Evolutionary conservation across 257 asterid species (phyloP).

Genomic region (Voacanga thouarsii): DNA sequence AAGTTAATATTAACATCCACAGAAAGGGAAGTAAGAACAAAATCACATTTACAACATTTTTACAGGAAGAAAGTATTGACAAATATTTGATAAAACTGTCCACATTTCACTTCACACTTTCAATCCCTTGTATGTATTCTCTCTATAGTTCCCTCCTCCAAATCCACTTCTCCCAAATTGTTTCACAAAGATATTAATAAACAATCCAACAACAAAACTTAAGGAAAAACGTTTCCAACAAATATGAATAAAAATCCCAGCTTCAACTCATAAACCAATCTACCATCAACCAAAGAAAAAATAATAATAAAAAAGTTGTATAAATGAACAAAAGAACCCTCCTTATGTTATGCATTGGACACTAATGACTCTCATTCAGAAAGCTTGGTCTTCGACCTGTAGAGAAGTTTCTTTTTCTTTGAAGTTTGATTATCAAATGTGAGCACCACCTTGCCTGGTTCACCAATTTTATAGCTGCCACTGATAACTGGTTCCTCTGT

Average conservation of each 20-base stretch:
- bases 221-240: conserved; percentile 28
- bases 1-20: conserved; percentile 20
- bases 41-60: conserved; percentile 25
- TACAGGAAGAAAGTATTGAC: conserved; percentile 36
- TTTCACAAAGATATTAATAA: conserved; percentile 27
- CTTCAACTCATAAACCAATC: conserved; percentile 31
- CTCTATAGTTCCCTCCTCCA: conserved; percentile 19
- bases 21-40: conserved; percentile 21
- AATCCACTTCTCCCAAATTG: conserved; percentile 21
- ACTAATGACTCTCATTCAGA: conserved; percentile 42
- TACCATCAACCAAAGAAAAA: conserved; percentile 28
- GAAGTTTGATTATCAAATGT: conserved; percentile 81
- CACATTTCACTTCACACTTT: conserved; percentile 41
- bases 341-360: background rate
- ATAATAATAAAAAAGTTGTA: conserved; percentile 35
- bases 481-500: conserved; percentile 60
- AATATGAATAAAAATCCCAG: conserved; percentile 35
- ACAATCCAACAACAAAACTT: conserved; percentile 41
- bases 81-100: conserved; percentile 28
- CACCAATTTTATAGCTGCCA: conserved; percentile 62
- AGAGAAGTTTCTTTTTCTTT: conserved; percentile 85
- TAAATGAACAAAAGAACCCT: conserved; percentile 40
- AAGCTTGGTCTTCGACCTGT: conserved; percentile 78
- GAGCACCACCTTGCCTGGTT: conserved; percentile 78
- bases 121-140: conserved; percentile 29